These are phyloP conservation scores for Neophaeococcomyces mojaviensis DNA, from an alignment of 2,329 filamentous ascomycete species.

Conservation along the genomic window DNA sequence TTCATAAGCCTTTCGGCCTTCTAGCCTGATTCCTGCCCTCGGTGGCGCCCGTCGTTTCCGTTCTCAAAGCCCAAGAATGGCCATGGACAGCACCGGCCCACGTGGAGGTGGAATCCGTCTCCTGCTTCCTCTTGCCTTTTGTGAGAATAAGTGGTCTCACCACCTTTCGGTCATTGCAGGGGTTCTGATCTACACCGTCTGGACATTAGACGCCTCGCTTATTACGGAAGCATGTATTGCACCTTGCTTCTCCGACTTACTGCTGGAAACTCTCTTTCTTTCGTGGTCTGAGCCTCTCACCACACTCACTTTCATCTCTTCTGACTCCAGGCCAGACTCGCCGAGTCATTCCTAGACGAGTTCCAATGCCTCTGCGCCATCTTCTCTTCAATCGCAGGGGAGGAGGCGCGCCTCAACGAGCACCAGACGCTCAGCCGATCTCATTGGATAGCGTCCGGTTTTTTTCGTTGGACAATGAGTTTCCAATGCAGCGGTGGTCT, in stretches of 20 bases:
- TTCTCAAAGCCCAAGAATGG: background rate
- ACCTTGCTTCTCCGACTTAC: background rate
- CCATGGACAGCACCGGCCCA: background rate
- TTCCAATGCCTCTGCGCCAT: background rate
- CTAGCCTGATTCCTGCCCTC: background rate
- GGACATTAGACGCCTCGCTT: background rate
- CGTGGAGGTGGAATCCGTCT: background rate
- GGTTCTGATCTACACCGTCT: background rate
- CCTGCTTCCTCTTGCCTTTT: background rate
- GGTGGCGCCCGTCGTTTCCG: background rate
- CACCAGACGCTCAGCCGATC: background rate
- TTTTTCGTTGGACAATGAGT: constrained; percentile 6
- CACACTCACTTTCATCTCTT: background rate
- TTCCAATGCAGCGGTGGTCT: constrained; percentile 4
- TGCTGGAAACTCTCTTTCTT: no score
- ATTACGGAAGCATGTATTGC: background rate
- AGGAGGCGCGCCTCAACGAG: constrained; percentile 5
- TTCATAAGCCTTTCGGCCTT: background rate
- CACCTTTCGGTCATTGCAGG: background rate
- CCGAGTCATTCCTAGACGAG: background rate
- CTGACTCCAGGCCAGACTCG: background rate
- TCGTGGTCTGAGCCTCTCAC: background rate
- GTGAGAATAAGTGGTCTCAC: background rate
- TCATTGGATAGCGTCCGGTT: background rate
- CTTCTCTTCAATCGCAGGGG: constrained; percentile 5